A percentile compares a stretch with the other conserved stretches of the same genome.
These are phyloP conservation scores for Trametes polyzona DNA, from an alignment of 1,284 basidiomycete species.

Conservation along the genomic window DNA sequence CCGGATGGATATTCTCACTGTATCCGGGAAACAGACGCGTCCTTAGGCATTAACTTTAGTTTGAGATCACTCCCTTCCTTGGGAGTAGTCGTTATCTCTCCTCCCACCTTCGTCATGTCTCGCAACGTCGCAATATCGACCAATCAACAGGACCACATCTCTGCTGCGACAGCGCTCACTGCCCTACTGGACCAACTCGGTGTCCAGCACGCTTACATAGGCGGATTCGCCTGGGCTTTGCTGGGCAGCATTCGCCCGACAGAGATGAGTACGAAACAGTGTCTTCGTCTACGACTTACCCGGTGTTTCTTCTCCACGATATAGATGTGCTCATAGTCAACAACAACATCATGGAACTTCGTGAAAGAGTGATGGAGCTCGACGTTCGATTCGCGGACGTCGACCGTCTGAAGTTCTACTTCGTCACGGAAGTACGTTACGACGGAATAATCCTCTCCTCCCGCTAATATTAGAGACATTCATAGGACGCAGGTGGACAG, in stretches of 20 bases:
- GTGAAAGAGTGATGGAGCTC: constrained; percentile 27
- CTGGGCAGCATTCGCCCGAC: constrained; percentile 37
- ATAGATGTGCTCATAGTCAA: constrained; percentile 41
- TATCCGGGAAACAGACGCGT: background rate
- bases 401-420: constrained; percentile 37
- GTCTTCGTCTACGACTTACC: background rate
- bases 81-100: background rate
- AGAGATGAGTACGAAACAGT: constrained; percentile 28
- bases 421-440: constrained; percentile 30
- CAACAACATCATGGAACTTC: constrained; percentile 25
- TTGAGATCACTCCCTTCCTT: background rate
- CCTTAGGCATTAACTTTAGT: background rate
- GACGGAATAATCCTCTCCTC: no score
- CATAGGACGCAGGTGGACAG: background rate
- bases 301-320: constrained; percentile 29
- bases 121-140: constrained; percentile 23
- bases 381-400: constrained; percentile 33
- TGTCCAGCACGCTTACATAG: constrained; percentile 38
- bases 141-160: constrained; percentile 29
- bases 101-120: background rate
- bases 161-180: constrained; percentile 32
- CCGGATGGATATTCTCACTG: no score
- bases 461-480: background rate
- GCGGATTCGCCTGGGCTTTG: constrained; percentile 41
- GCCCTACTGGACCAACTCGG: constrained; percentile 26